Base-by-base conservation (phyloP, 164 flowering plant genomes). In the Magnolia changhungtana region DNA sequence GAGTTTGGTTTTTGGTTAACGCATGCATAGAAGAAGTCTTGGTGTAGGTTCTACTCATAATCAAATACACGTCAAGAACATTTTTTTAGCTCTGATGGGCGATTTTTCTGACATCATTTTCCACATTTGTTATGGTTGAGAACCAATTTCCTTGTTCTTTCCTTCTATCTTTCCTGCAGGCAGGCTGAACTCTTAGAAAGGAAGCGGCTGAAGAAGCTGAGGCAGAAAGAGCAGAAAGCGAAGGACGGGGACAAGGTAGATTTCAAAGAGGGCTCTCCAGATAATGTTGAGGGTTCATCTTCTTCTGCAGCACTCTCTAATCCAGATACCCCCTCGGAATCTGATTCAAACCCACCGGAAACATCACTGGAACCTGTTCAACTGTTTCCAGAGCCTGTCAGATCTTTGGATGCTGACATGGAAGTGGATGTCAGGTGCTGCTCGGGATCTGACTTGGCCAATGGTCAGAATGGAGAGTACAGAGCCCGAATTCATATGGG, bases 161-260 rank as follows among this genome's bases (percentile, higher is more conserved):
- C 9, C 18, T 29, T 16, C 2, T 37, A 63, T 61, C 50, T 67
- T 67, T 65, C 19, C 10, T 64, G 1, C 66, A 94, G 98, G 83
- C 91, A 87, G 88, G 91, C 91, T 68, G 91, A 87, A 59, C 82
- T 90, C 50, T 73, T 89, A 82, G 98, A 94, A 78, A 86, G 81
- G 84, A 94, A 81, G 79, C 87, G 88, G 78, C 83, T 82, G 86
- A 94, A 89, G 85, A 94, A 89, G 86, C 91, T 91, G 50, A 82
- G 92, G 83, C 97, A 90, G 82, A 89, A 88, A 79, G 92, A 87
- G 78, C 92, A 87, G 73, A 91, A 80, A 77, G 89, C 82, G 63
- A 91, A 83, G 84, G 78, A 79, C 58, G 86, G 52, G 50, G 86
- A 84, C 71, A 83, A 79, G 31, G 75, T 31, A 52, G 81, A 80